phyloP scores from a whole-genome alignment of 2,329 filamentous ascomycete species.

The Pseudogymnoascus sp. region DNA sequence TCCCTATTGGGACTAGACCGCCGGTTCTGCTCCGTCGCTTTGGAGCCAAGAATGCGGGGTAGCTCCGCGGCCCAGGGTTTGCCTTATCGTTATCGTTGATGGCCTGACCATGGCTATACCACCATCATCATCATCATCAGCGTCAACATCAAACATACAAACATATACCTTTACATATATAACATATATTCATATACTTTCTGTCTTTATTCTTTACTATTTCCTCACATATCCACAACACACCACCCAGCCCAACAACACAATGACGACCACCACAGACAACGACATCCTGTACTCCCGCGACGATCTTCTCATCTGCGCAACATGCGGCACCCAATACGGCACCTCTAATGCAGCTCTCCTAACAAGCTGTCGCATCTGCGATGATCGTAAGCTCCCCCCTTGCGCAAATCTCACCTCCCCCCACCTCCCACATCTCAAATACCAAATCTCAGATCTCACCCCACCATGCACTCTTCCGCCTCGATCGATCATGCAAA shows the following conservation, averaged over 20 bases:
- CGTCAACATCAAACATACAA: not conserved
- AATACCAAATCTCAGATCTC: not conserved
- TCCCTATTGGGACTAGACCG: not conserved
- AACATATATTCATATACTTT: not conserved
- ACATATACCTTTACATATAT: not conserved
- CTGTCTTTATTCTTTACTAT: not conserved
- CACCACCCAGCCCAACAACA: not conserved
- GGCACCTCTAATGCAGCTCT: constrained; percentile 42
- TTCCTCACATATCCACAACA: not conserved
- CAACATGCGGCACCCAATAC: constrained; percentile 64
- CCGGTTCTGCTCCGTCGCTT: not conserved
- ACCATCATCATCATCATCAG: not conserved
- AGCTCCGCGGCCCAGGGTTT: not conserved
- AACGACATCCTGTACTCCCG: not conserved
- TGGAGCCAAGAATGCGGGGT: not conserved
- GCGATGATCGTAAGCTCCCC: constrained; percentile 48
- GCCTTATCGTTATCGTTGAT: not conserved
- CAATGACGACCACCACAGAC: not conserved
- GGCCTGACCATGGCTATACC: not conserved
- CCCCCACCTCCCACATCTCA: not conserved
- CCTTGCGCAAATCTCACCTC: not conserved
- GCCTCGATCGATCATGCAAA: not conserved
- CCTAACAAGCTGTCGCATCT: constrained; percentile 58
- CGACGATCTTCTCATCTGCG: constrained; percentile 49
- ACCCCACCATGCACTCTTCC: not conserved